A percentile compares a stretch with the other conserved stretches of the same genome.
Conservation (phyloP, 179 eudicot species). For the Beta corolliflora region DNA sequence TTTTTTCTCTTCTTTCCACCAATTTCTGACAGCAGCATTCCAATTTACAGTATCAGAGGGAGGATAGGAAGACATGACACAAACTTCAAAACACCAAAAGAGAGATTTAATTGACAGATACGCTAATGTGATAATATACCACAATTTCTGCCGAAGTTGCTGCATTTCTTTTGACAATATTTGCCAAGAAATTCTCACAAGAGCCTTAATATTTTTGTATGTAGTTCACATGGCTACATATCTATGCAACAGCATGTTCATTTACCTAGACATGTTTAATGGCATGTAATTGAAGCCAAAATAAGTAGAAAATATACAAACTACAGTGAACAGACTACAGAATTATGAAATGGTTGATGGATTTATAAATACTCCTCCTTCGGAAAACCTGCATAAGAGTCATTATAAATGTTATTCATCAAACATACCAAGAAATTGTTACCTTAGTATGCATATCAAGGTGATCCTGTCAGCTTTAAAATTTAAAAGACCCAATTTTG, state of each 20-base stretch:
- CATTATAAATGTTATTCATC: neutral
- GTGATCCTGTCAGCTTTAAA: neutral
- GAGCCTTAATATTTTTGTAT: neutral
- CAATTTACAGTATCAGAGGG: neutral
- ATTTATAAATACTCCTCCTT: neutral
- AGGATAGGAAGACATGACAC: neutral
- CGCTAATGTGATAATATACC: neutral
- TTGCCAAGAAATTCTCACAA: neutral
- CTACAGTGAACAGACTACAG: neutral
- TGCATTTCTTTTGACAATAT: neutral
- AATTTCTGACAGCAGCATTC: neutral
- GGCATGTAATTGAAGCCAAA: neutral
- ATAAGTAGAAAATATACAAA: neutral
- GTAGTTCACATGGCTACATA: neutral
- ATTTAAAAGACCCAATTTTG: neutral
- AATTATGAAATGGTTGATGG: neutral
- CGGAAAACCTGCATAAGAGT: neutral
- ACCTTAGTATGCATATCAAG: neutral
- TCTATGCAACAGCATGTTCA: neutral
- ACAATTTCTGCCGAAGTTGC: neutral
- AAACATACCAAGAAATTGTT: neutral
- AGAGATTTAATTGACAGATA: neutral
- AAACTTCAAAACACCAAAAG: constrained; percentile 5
- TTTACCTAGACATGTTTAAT: neutral
- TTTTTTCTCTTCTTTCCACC: neutral